phyloP scores from a whole-genome alignment of 2,329 filamentous ascomycete genomes.

The Pseudocercospora fijiensis region DNA sequence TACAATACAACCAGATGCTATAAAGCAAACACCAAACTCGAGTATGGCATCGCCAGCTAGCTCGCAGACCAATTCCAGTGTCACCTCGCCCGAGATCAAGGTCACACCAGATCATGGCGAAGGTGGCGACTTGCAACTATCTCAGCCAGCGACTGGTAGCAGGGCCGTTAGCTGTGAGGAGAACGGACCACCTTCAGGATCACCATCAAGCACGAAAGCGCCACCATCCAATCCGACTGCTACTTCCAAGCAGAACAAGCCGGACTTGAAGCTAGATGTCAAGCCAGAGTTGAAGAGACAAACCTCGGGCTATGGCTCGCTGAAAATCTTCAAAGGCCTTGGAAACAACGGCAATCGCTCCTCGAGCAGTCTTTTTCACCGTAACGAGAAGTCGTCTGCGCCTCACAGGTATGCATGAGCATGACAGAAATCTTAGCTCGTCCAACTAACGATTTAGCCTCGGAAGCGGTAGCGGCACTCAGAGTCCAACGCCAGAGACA shows the following conservation, averaged over 20 bases:
- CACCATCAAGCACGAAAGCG: neutral
- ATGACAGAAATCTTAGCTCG: neutral
- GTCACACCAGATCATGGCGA: conserved; percentile 6
- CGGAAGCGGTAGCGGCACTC: conserved; percentile 14
- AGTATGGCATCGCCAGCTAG: conserved; percentile 8
- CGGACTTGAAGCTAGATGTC: neutral
- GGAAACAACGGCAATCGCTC: conserved; percentile 6
- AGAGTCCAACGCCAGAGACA: conserved; percentile 18
- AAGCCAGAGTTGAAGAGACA: conserved; percentile 1
- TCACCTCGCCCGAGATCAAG: conserved; percentile 4
- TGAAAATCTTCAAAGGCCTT: conserved; percentile 1
- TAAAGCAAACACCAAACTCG: neutral
- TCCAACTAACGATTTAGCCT: neutral
- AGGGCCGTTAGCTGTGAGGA: neutral
- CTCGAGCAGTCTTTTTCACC: conserved; percentile 2
- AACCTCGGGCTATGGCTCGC: neutral
- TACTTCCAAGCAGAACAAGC: neutral
- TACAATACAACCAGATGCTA: neutral
- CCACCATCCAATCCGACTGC: neutral
- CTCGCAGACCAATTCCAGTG: neutral
- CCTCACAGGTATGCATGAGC: conserved; percentile 1
- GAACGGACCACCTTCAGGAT: neutral
- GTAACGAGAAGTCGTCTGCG: conserved; percentile 1
- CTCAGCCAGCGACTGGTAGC: neutral
- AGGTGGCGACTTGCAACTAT: neutral